These are phyloP conservation scores for Globisporangium perplexum DNA, from an alignment of 352 stramenopile genomes.

Conservation along the genomic window DNA sequence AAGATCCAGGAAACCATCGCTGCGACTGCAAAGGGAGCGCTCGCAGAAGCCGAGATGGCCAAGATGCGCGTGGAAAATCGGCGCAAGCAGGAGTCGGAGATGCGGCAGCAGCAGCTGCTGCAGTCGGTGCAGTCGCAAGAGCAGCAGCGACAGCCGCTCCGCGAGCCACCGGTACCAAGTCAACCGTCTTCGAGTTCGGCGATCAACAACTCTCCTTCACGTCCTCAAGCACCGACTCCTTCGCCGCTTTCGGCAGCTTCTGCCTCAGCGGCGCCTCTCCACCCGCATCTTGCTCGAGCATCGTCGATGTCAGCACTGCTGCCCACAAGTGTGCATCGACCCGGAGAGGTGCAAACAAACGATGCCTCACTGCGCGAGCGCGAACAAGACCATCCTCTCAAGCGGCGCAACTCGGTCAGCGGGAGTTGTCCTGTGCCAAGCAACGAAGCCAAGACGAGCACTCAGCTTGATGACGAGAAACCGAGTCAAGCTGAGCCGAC, in stretches of 20 bases:
- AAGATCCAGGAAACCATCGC: conserved; percentile 31
- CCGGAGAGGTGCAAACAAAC: background rate
- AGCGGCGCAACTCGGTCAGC: conserved; percentile 4
- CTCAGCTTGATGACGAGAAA: background rate
- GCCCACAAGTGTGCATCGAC: background rate
- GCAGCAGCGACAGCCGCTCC: background rate
- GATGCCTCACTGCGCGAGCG: background rate
- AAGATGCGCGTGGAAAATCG: conserved; percentile 58
- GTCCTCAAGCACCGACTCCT: background rate
- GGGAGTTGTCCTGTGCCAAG: background rate
- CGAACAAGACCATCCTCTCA: background rate
- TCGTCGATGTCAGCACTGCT: conserved; percentile 1
- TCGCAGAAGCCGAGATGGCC: conserved; percentile 64
- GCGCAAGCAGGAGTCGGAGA: conserved; percentile 48
- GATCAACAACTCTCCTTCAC: background rate
- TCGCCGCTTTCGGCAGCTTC: too few species aligned
- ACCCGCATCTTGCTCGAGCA: conserved; percentile 5
- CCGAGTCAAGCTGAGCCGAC: background rate
- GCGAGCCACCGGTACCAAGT: background rate
- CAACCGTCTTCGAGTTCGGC: background rate
- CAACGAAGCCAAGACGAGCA: conserved; percentile 1
- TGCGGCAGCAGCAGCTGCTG: conserved; percentile 18
- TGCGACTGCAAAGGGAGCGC: conserved; percentile 46
- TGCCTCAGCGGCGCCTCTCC: background rate
- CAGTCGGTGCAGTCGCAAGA: background rate